Evolutionary conservation across 164 flowering plant species (phyloP).

Genomic region (Amborella trichopoda): DNA sequence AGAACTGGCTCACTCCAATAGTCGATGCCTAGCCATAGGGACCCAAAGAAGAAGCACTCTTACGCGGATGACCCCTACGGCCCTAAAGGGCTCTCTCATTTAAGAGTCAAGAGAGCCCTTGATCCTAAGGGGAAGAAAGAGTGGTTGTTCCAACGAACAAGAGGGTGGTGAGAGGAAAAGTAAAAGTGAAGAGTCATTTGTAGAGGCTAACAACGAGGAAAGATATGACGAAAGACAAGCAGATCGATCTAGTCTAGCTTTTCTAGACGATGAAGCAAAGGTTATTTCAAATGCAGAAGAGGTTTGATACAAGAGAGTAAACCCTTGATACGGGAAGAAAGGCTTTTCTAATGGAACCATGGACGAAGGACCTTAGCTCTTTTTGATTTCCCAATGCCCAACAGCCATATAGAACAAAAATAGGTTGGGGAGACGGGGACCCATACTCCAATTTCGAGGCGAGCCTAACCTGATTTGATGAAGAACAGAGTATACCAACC

Average conservation of each 20-base stretch:
- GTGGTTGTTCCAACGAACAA: no score
- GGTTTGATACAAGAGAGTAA: no score
- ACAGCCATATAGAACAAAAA: not conserved
- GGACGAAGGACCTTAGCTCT: not conserved
- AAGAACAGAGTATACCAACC: no score
- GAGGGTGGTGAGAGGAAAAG: no score
- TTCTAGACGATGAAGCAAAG: no score
- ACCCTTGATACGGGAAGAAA: not conserved
- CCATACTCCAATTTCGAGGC: conserved; percentile 1
- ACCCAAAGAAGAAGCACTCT: no score
- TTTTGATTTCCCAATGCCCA: not conserved
- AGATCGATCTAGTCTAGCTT: conserved; percentile 1
- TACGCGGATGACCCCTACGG: no score
- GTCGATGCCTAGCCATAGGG: no score
- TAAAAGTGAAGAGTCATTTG: no score
- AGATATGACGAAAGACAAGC: not conserved
- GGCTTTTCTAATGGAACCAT: not conserved
- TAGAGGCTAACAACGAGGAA: not conserved
- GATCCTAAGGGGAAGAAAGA: conserved; percentile 1
- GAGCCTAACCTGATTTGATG: conserved; percentile 1
- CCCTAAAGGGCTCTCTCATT: not conserved
- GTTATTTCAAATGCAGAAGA: not conserved
- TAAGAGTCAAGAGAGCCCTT: no score
- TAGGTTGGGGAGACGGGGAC: conserved; percentile 1
- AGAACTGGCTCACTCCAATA: no score